Evolutionary conservation across 2,329 filamentous ascomycete species (phyloP).

Genomic region (Aureobasidium sp.): DNA sequence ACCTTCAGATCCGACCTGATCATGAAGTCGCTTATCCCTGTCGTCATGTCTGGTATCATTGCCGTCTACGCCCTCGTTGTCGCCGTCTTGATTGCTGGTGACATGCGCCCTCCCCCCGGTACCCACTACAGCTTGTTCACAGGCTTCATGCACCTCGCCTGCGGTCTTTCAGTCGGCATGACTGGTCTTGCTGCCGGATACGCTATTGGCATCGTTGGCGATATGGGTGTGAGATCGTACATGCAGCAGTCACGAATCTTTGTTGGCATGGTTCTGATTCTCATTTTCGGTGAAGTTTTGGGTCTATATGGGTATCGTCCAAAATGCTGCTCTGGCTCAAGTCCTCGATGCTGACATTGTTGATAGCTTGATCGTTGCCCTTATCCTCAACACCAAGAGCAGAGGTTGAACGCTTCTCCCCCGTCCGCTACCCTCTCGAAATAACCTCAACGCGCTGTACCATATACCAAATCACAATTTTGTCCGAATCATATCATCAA

Average conservation of each 20-base stretch:
- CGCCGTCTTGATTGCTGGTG: conserved; percentile 87
- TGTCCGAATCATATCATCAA: conserved; percentile 3
- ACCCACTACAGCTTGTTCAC: conserved; percentile 77
- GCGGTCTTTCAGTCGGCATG: conserved; percentile 83
- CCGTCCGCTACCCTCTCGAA: background rate
- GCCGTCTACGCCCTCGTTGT: conserved; percentile 97
- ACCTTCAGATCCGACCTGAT: conserved; percentile 80
- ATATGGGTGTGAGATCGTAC: conserved; percentile 84
- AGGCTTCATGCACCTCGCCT: conserved; percentile 88
- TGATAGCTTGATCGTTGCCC: conserved; percentile 75
- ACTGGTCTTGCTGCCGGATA: conserved; percentile 92
- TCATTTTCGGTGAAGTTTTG: conserved; percentile 97
- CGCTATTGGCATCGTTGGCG: conserved; percentile 91
- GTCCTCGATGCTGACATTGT: background rate
- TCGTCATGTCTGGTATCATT: conserved; percentile 98
- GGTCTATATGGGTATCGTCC: conserved; percentile 81
- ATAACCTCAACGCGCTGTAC: conserved; percentile 2
- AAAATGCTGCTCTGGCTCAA: background rate
- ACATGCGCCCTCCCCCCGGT: conserved; percentile 65
- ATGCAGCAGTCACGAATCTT: conserved; percentile 96
- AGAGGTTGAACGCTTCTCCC: conserved; percentile 41
- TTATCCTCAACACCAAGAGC: conserved; percentile 87
- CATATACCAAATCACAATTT: background rate
- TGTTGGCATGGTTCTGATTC: conserved; percentile 95
- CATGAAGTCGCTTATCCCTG: conserved; percentile 87